Percentiles rank a stretch among this genome's conserved stretches.
Conservation (phyloP, 768 basidiomycete genomes). For the Amyloporia xantha region DNA sequence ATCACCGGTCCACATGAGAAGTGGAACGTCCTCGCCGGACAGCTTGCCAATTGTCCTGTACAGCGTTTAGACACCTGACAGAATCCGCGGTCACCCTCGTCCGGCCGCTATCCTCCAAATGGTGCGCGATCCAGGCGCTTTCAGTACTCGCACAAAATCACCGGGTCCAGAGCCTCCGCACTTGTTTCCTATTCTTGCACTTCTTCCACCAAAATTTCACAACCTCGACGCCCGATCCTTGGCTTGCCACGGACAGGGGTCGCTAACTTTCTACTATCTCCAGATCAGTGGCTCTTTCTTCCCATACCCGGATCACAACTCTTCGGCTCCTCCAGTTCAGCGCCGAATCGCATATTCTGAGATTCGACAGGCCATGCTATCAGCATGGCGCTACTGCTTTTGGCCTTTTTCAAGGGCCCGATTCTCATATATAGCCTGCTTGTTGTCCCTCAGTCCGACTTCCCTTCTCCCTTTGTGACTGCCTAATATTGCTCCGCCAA, state of each 20-base stretch:
- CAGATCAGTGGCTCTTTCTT: slow-evolving; percentile 19
- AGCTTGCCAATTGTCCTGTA: neutral
- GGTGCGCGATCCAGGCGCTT: no score
- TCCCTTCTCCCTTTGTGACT: slow-evolving; percentile 22
- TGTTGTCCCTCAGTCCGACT: slow-evolving; percentile 10
- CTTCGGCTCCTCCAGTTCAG: slow-evolving; percentile 12
- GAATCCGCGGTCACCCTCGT: no score
- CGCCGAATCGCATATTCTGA: slow-evolving; percentile 6
- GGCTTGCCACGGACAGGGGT: neutral
- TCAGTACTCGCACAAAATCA: neutral
- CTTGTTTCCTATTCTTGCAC: slow-evolving; percentile 9
- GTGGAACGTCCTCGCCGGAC: neutral
- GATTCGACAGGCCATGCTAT: slow-evolving; percentile 1
- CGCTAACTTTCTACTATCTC: slow-evolving; percentile 14
- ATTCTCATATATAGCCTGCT: slow-evolving; percentile 20
- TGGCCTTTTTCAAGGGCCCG: slow-evolving; percentile 1
- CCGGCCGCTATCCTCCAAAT: no score
- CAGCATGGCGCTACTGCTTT: slow-evolving; percentile 1
- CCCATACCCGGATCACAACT: slow-evolving; percentile 23
- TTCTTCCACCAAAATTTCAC: no score
- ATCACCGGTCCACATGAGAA: neutral
- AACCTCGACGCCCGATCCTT: neutral
- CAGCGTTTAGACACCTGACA: neutral
- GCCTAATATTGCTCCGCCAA: slow-evolving; percentile 19
- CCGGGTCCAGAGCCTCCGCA: slow-evolving; percentile 1